A percentile compares a stretch with the other conserved stretches of the same genome.
phyloP scores from a whole-genome alignment of 225 moss, liverwort and hornwort genomes.

The Sphagnum contortum region DNA sequence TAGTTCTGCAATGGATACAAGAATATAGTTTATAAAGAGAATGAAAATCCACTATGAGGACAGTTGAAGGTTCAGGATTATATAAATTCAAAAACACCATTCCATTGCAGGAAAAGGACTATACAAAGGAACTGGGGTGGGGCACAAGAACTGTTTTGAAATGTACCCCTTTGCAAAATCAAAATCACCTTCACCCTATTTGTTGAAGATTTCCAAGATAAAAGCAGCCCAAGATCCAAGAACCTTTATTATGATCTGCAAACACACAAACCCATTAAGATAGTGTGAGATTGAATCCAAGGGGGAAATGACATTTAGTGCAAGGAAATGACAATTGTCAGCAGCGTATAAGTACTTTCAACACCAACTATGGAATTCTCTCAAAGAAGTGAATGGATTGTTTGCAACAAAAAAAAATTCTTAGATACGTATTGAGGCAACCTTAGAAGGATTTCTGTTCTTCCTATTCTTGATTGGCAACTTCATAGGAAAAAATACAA shows the following conservation, averaged over 20 bases:
- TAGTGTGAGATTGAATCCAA: no score
- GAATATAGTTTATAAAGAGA: no score
- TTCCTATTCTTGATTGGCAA: no score
- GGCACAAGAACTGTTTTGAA: no score
- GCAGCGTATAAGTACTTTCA: no score
- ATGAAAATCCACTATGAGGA: constrained; percentile 4
- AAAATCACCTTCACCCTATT: constrained; percentile 75
- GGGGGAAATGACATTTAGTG: no score
- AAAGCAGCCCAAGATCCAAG: constrained; percentile 71
- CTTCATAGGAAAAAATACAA: not conserved
- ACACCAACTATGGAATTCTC: no score
- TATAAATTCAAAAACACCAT: constrained; percentile 68
- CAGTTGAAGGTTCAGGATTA: constrained; percentile 85
- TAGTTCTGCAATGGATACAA: no score
- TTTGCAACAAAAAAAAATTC: not conserved
- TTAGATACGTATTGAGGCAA: not conserved
- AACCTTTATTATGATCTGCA: constrained; percentile 86
- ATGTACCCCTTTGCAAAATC: constrained; percentile 57
- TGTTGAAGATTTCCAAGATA: constrained; percentile 43
- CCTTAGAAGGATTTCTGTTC: no score
- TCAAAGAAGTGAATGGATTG: no score
- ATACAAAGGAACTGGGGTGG: no score
- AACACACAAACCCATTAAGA: not conserved
- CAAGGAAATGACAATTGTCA: not conserved
- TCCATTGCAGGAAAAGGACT: no score